phyloP scores from a whole-genome alignment of 805 yeast genomes.

The Yarrowia deformans region DNA sequence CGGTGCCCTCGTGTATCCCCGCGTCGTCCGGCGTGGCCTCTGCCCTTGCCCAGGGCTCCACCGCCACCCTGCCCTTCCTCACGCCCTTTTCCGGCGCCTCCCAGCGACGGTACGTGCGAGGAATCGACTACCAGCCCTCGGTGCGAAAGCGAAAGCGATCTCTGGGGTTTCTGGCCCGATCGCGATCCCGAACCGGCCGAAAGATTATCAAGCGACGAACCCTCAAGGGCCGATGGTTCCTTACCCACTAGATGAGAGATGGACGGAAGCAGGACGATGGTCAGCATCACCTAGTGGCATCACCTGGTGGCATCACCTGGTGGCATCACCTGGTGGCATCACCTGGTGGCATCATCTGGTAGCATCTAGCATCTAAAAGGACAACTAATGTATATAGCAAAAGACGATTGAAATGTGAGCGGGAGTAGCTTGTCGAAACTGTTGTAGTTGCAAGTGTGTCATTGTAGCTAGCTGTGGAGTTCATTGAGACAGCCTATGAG shows the following conservation, averaged over 20 bases:
- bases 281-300: no score
- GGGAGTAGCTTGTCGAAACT: neutral
- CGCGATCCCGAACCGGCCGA: slow-evolving; percentile 75
- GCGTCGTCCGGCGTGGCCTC: slow-evolving; percentile 33
- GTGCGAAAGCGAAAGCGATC: slow-evolving; percentile 89
- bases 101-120: slow-evolving; percentile 82
- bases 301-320: no score
- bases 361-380: no score
- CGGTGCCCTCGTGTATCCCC: slow-evolving; percentile 31
- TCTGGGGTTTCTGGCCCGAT: slow-evolving; percentile 86
- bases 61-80: slow-evolving; percentile 22
- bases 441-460: no score
- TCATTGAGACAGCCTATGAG: no score
- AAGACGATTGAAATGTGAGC: neutral
- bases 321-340: no score
- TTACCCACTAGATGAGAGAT: slow-evolving; percentile 64
- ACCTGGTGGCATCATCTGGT: no score
- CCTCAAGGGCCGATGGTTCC: slow-evolving; percentile 92
- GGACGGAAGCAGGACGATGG: neutral
- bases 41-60: slow-evolving; percentile 34
- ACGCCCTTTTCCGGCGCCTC: slow-evolving; percentile 35
- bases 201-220: slow-evolving; percentile 78
- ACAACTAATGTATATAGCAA: slow-evolving; percentile 32
- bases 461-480: no score
- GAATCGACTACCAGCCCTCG: slow-evolving; percentile 94